Percentiles rank a stretch among this genome's conserved stretches.
These are phyloP conservation scores for Tothia fuscella DNA, from an alignment of 2,329 filamentous ascomycete species.

Conservation along the genomic window DNA sequence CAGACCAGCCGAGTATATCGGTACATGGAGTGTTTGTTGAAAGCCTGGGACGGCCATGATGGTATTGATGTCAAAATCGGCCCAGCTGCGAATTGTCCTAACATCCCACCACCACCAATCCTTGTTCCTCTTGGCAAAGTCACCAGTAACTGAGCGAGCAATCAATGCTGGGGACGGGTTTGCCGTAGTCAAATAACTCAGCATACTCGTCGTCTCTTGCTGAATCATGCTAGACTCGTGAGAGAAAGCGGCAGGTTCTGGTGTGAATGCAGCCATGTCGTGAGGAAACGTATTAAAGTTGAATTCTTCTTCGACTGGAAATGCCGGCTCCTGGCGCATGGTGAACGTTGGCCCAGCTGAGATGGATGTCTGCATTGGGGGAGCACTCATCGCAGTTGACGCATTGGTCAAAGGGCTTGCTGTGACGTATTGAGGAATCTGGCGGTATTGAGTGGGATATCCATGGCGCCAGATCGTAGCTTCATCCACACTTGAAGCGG, in stretches of 20 bases:
- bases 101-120: conserved; percentile 80
- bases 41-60: conserved; percentile 63
- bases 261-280: too few species aligned
- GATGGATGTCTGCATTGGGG: background rate
- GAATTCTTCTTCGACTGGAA: conserved; percentile 16
- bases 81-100: conserved; percentile 76
- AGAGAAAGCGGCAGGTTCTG: conserved; percentile 25
- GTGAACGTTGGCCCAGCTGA: conserved; percentile 5
- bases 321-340: conserved; percentile 8
- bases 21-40: conserved; percentile 56
- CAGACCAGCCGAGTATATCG: conserved; percentile 51
- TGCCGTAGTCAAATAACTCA: conserved; percentile 63
- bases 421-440: conserved; percentile 49
- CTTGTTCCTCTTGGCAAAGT: conserved; percentile 56
- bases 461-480: conserved; percentile 56
- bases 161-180: conserved; percentile 79
- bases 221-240: too few species aligned
- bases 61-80: conserved; percentile 59
- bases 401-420: conserved; percentile 24
- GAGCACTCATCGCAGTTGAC: conserved; percentile 15
- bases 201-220: conserved; percentile 52
- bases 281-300: conserved; percentile 17
- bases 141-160: conserved; percentile 61
- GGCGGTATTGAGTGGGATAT: conserved; percentile 67
- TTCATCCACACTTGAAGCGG: conserved; percentile 56